A percentile compares a stretch with the other conserved stretches of the same genome.
Conservation (phyloP, 208 protist genomes). For the Crithidia thermophila region DNA sequence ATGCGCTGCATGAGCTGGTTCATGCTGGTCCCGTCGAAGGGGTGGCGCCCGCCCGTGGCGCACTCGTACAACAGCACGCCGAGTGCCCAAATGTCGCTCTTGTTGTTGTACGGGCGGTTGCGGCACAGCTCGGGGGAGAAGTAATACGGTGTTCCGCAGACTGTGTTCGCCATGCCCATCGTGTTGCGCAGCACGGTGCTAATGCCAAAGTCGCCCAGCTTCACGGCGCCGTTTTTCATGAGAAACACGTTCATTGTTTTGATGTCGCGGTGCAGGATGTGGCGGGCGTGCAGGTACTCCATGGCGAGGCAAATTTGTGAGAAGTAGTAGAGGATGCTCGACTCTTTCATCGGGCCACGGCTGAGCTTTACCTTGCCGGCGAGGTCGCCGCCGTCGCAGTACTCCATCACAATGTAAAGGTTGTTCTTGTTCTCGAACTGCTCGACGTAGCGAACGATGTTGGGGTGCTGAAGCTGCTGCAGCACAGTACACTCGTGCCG, state of each 20-base stretch:
- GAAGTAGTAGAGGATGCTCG: conserved; percentile 89
- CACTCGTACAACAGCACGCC: conserved; percentile 91
- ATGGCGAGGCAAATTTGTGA: conserved; percentile 92
- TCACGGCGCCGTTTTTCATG: conserved; percentile 91
- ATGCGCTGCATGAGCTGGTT: conserved; percentile 95
- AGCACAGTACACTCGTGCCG: conserved; percentile 86
- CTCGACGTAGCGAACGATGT: conserved; percentile 94
- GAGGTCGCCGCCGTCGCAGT: conserved; percentile 90
- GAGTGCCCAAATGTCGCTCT: conserved; percentile 96
- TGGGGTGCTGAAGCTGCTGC: conserved; percentile 88
- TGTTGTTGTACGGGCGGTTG: conserved; percentile 96
- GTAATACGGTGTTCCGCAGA: conserved; percentile 96
- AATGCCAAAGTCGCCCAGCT: conserved; percentile 95
- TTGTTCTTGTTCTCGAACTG: conserved; percentile 91
- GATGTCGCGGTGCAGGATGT: conserved; percentile 95
- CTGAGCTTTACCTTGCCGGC: conserved; percentile 67
- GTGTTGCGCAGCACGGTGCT: conserved; percentile 91
- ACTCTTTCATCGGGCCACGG: conserved; percentile 83
- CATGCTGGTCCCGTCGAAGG: conserved; percentile 95
- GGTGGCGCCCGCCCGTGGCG: conserved; percentile 81
- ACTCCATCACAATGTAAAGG: conserved; percentile 95
- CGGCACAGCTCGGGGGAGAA: conserved; percentile 96
- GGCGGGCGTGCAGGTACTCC: conserved; percentile 91
- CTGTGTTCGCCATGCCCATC: conserved; percentile 92
- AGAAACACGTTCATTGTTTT: conserved; percentile 95